phyloP scores from a whole-genome alignment of 306 rosid species.

The Albizia julibrissin region DNA sequence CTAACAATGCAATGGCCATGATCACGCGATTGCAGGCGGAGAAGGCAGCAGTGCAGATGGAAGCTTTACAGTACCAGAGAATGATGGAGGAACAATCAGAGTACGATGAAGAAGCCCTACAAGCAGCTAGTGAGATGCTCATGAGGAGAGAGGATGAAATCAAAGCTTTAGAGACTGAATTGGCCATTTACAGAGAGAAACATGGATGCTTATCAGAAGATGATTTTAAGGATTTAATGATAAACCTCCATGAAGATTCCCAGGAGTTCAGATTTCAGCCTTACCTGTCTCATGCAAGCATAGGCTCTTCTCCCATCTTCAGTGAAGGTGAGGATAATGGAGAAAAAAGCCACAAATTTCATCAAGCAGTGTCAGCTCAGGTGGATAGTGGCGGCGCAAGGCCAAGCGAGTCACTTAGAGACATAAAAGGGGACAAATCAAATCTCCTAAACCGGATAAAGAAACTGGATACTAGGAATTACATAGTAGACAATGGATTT shows the following conservation, averaged over 20 bases:
- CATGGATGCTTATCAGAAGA: constrained; percentile 56
- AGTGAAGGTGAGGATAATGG: constrained; percentile 35
- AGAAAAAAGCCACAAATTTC: constrained; percentile 32
- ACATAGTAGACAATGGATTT: constrained; percentile 41
- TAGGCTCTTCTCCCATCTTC: constrained; percentile 29
- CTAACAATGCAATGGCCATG: constrained; percentile 99
- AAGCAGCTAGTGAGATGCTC: constrained; percentile 71
- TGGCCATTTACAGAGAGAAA: constrained; percentile 59
- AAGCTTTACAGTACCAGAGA: constrained; percentile 93
- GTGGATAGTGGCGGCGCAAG: constrained; percentile 38
- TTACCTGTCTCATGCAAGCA: constrained; percentile 24
- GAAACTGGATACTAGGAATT: constrained; percentile 45
- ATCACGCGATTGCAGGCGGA: constrained; percentile 90
- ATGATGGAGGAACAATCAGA: constrained; percentile 98
- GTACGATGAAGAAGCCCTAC: constrained; percentile 89
- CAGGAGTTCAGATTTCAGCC: constrained; percentile 12
- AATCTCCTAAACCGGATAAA: constrained; percentile 57
- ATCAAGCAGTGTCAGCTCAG: constrained; percentile 36
- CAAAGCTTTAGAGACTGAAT: constrained; percentile 60
- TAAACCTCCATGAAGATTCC: background rate
- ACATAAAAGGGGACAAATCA: constrained; percentile 53
- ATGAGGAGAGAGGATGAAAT: constrained; percentile 71
- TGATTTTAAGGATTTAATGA: constrained; percentile 17
- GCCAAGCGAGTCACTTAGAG: constrained; percentile 39
- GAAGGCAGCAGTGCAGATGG: constrained; percentile 96